phyloP scores from a whole-genome alignment of 1,284 basidiomycete genomes.

The Leccinum proliferum region DNA sequence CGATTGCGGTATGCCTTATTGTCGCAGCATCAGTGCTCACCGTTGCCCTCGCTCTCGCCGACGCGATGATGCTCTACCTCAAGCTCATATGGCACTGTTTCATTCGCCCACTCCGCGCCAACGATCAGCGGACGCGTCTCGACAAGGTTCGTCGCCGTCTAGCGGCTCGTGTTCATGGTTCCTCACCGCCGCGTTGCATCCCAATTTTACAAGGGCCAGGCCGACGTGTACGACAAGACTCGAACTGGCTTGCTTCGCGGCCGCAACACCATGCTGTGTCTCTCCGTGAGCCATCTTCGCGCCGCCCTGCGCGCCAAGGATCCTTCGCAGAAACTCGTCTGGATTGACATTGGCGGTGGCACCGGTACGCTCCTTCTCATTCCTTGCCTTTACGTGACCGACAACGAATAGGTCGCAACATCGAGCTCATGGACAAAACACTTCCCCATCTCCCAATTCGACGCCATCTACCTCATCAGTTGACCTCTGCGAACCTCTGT shows the following conservation, averaged over 20 bases:
- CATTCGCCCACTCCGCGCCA: conserved; percentile 34
- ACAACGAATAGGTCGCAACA: conserved; percentile 57
- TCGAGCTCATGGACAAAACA: conserved; percentile 76
- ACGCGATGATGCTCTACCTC: conserved; percentile 34
- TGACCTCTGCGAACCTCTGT: conserved; percentile 72
- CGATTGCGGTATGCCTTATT: conserved; percentile 24
- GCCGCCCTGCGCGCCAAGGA: conserved; percentile 39
- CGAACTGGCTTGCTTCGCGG: conserved; percentile 59
- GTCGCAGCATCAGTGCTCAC: conserved; percentile 20
- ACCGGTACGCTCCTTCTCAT: conserved; percentile 39
- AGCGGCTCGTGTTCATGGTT: neutral
- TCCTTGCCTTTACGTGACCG: neutral
- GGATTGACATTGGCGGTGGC: conserved; percentile 83
- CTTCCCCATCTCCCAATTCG: conserved; percentile 59
- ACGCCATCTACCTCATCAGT: conserved; percentile 64
- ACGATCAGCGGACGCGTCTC: conserved; percentile 38
- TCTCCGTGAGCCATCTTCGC: conserved; percentile 65
- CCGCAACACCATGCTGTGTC: conserved; percentile 62
- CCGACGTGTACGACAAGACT: conserved; percentile 66
- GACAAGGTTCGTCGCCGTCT: conserved; percentile 32
- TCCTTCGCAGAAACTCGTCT: conserved; percentile 52
- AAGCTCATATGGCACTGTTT: conserved; percentile 47
- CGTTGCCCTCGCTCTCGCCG: conserved; percentile 18
- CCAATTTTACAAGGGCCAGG: conserved; percentile 66
- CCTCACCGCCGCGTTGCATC: neutral